A percentile compares a stretch with the other conserved stretches of the same genome.
These are phyloP conservation scores for Hypericum perforatum DNA, from an alignment of 345 rosid genomes.

Conservation along the genomic window DNA sequence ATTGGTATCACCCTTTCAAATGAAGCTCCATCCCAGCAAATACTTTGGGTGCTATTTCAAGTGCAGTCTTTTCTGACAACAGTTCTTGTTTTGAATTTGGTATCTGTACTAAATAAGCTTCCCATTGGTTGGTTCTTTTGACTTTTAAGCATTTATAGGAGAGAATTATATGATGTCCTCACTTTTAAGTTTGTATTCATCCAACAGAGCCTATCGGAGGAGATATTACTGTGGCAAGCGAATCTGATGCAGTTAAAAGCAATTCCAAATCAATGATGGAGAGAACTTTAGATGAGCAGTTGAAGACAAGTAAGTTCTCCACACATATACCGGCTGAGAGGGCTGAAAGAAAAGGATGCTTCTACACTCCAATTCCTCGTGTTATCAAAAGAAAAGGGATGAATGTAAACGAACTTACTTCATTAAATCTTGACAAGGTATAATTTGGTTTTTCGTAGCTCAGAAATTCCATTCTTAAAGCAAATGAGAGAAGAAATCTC, in stretches of 20 bases:
- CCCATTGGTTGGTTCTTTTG: no score
- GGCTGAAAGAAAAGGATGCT: constrained; percentile 45
- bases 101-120: no score
- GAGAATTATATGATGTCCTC: neutral
- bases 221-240: constrained; percentile 60
- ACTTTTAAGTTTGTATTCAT: constrained; percentile 3
- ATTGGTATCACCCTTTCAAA: no score
- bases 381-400: constrained; percentile 60
- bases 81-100: no score
- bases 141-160: no score
- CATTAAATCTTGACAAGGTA: constrained; percentile 93
- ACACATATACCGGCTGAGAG: constrained; percentile 24
- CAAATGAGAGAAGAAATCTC: neutral
- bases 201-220: constrained; percentile 86
- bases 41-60: no score
- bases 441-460: constrained; percentile 3
- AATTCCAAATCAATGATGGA: constrained; percentile 51
- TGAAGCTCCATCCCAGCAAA: no score
- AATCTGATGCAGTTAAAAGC: constrained; percentile 36
- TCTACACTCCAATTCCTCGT: constrained; percentile 69
- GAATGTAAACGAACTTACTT: constrained; percentile 54
- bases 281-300: constrained; percentile 59
- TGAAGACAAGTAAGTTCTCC: constrained; percentile 45
- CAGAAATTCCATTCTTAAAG: neutral
- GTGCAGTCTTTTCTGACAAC: no score